Percentiles rank a stretch among this genome's conserved stretches.
phyloP scores from a whole-genome alignment of 208 protist genomes.

The Trichomonas gallinae region DNA sequence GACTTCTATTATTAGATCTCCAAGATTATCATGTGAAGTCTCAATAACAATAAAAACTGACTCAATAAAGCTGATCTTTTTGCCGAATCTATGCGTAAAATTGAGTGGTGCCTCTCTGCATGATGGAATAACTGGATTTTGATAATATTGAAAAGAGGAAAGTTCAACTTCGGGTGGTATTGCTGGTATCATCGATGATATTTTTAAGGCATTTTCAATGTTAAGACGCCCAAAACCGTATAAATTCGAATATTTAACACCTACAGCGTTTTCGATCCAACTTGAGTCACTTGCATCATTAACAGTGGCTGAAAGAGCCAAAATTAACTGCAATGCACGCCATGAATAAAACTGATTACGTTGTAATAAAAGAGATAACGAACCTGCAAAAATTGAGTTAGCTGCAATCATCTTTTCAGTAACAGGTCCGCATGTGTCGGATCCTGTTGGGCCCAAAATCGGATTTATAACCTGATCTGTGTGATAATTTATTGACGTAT shows the following conservation, averaged over 20 bases:
- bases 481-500: no score
- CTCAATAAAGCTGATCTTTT: neutral
- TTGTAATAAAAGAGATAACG: neutral
- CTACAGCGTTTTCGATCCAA: neutral
- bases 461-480: no score
- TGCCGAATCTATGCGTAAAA: neutral
- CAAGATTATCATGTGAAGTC: neutral
- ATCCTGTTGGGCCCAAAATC: no score
- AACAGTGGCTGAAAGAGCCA: neutral
- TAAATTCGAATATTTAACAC: neutral
- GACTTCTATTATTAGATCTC: no score
- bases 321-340: neutral
- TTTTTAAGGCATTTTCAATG: neutral
- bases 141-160: neutral
- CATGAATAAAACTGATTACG: neutral
- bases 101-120: neutral
- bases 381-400: neutral
- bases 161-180: neutral
- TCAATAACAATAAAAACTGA: neutral
- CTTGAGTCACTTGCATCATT: neutral
- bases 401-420: neutral
- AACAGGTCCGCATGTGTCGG: no score
- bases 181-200: neutral
- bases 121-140: neutral
- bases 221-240: neutral